Evolutionary conservation across 495 filamentous ascomycete genomes (phyloP).

Genomic region (Astrothelium subdiscretum): DNA sequence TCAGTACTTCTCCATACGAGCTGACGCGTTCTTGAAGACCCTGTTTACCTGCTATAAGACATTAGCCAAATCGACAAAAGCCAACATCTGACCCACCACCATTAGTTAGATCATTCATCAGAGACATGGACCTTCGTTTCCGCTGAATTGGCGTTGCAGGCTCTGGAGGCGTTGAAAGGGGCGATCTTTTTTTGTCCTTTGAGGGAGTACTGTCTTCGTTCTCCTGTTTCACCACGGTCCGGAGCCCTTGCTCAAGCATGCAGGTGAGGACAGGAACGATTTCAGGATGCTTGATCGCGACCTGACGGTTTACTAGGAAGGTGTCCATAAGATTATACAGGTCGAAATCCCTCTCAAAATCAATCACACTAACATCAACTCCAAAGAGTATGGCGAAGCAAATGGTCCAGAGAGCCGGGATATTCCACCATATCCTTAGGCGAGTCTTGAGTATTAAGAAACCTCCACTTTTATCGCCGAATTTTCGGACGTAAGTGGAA

Average conservation of each 20-base stretch:
- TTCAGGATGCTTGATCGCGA: slow-evolving; percentile 62
- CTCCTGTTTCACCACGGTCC: slow-evolving; percentile 51
- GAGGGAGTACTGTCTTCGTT: slow-evolving; percentile 9
- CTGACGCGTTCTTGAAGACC: slow-evolving; percentile 14
- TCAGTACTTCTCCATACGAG: slow-evolving; percentile 38
- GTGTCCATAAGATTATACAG: slow-evolving; percentile 58
- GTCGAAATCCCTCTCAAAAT: slow-evolving; percentile 62
- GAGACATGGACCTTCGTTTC: slow-evolving; percentile 7
- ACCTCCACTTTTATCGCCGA: slow-evolving; percentile 72
- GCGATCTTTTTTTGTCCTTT: not conserved
- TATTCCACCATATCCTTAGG: slow-evolving; percentile 80
- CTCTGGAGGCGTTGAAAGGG: not conserved
- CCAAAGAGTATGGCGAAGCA: slow-evolving; percentile 86
- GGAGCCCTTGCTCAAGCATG: slow-evolving; percentile 77
- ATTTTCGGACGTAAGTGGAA: slow-evolving; percentile 66
- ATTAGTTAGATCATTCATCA: slow-evolving; percentile 1
- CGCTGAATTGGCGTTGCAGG: not conserved
- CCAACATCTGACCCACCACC: not conserved
- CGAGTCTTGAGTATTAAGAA: slow-evolving; percentile 72
- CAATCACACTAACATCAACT: slow-evolving; percentile 60
- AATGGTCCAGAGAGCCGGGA: slow-evolving; percentile 74
- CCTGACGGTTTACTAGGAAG: slow-evolving; percentile 44
- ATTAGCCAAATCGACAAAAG: not conserved
- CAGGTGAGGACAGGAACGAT: slow-evolving; percentile 68
- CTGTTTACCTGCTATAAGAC: not conserved